Evolutionary conservation across 1,139 yeast species (phyloP), one percentile per base, ranked within the genome.

Genomic region (Saccharomycopsis hybrid): DNA sequence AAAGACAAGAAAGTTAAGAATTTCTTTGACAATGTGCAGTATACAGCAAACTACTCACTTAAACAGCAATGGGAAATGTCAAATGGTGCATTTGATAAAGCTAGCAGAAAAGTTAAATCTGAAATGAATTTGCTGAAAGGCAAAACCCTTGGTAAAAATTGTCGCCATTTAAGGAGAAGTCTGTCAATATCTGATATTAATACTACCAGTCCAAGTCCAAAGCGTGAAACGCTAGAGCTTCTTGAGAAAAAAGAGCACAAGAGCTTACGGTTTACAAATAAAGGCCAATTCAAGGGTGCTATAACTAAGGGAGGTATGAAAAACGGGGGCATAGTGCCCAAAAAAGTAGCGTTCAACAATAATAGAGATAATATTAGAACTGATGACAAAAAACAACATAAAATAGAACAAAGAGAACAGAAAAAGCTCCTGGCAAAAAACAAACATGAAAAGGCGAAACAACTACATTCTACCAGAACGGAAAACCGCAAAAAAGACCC

Each of bases 21-120:
- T 9, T 11, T 28, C 33, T n/a, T 30, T 24, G 43, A 61, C 68
- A 29, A 71, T 66, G 50, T 71, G 65, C 47, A 61, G 58, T 44
- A 55, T 47, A 11, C 35, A 31, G 11, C 43, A 45, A 53, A 4
- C 40, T 63, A 25, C 41, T 60, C 54, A 55, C 59, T 35, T 52
- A 30, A 35, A 45, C 2, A 25, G 35, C n/a, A 35, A 46, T 3
- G 49, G 41, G 37, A 48, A 44, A 25, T 45, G 50, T n/a, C 56
- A 55, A 2, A 40, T 50, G 38, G 33, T 24, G 8, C 51, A 45
- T 39, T 36, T 13, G 39, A 36, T n/a, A 9, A 13, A 24, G 9
- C 13, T 13, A 13, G 24, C 9, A 36, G 39, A 36, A 32, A 11
- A 32, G 11, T 32, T 8, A 32, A 32, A 32, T 8, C 35, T 8